phyloP scores from a whole-genome alignment of 495 filamentous ascomycete genomes.

The Letharia lupina region DNA sequence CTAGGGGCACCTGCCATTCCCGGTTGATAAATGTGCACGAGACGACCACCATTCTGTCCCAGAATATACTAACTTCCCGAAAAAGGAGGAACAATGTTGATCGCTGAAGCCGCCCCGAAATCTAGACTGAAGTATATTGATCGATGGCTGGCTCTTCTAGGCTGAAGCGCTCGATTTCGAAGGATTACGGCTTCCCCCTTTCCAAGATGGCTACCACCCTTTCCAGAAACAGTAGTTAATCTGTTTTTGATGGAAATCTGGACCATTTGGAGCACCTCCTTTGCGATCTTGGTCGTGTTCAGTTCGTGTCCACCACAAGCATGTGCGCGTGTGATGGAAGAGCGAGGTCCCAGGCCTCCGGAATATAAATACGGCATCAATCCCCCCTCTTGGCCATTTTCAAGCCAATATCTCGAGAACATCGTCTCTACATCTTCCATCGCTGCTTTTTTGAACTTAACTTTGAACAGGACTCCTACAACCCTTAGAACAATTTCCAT shows the following conservation, averaged over 20 bases:
- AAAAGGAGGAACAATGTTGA: not conserved
- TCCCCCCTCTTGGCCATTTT: not conserved
- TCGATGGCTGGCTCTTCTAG: not conserved
- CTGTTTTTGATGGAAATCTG: not conserved
- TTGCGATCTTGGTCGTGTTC: not conserved
- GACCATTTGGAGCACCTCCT: not conserved
- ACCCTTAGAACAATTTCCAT: not conserved
- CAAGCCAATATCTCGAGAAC: not conserved
- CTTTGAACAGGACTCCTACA: not conserved
- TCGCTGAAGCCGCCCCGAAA: not conserved
- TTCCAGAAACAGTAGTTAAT: not conserved
- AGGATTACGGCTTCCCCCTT: not conserved
- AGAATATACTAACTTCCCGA: not conserved
- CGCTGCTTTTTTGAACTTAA: not conserved
- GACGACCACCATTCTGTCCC: not conserved
- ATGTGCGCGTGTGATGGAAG: not conserved
- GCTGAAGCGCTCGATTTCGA: not conserved
- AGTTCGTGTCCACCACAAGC: not conserved
- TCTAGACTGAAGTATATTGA: not conserved
- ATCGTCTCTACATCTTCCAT: not conserved
- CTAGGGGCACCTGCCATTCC: too few relatives aligned
- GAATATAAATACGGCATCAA: constrained; percentile 2
- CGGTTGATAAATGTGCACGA: not conserved
- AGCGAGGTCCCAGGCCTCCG: not conserved
- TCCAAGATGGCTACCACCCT: too few relatives aligned